Conservation (phyloP, 306 rosid genomes). For the Pyrus communis region DNA sequence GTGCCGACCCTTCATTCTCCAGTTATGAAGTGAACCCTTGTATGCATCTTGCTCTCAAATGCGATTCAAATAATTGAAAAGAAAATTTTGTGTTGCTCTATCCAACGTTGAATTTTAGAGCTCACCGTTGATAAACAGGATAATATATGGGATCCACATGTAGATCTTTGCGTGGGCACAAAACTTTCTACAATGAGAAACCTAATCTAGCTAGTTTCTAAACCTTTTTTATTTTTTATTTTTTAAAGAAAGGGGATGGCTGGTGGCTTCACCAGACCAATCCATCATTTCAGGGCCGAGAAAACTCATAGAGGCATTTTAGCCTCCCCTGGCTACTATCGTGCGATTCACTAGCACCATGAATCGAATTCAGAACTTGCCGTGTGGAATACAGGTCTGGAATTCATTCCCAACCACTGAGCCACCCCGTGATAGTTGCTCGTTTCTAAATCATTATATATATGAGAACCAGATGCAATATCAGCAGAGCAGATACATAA, state of each 20-base stretch:
- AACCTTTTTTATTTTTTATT: neutral
- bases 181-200: neutral
- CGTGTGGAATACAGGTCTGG: accelerated
- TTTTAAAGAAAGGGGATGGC: no score
- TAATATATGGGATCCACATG: neutral
- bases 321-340: accelerated
- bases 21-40: neutral
- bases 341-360: accelerated
- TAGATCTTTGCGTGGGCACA: neutral
- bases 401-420: no score
- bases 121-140: neutral
- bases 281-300: accelerated
- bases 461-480: neutral
- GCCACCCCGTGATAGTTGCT: no score
- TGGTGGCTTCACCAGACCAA: accelerated
- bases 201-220: neutral
- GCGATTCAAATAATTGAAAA: neutral
- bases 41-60: neutral
- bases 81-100: neutral
- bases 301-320: accelerated
- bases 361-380: no score
- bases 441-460: neutral
- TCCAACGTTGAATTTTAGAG: neutral
- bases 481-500: neutral
- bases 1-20: neutral